phyloP scores from a whole-genome alignment of 495 filamentous ascomycete species.

The Talaromyces ruber region DNA sequence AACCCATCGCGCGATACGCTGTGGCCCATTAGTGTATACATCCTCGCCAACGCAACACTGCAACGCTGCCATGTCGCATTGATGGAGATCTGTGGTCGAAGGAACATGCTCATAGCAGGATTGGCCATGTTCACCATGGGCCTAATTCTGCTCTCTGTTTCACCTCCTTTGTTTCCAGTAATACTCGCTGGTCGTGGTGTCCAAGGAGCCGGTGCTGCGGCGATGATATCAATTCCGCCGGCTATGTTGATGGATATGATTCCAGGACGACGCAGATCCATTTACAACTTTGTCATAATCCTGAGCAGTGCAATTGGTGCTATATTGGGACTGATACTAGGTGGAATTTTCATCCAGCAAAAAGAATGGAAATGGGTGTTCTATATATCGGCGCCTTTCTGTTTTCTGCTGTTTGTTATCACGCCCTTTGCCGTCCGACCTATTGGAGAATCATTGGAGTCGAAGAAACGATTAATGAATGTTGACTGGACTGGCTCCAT shows the following conservation, averaged over 20 bases:
- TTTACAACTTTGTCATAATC: slow-evolving; percentile 22
- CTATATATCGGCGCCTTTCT: slow-evolving; percentile 31
- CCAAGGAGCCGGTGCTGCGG: slow-evolving; percentile 28
- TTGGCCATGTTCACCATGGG: slow-evolving; percentile 21
- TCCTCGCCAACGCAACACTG: slow-evolving; percentile 35
- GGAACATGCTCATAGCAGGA: slow-evolving; percentile 25
- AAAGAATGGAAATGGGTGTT: slow-evolving; percentile 19
- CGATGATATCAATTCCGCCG: slow-evolving; percentile 16
- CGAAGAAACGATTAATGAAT: slow-evolving; percentile 14
- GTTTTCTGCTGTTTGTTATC: slow-evolving; percentile 17
- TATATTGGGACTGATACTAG: background rate
- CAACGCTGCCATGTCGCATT: slow-evolving; percentile 39
- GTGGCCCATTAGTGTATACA: slow-evolving; percentile 20
- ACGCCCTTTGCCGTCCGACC: slow-evolving; percentile 15
- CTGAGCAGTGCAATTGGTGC: slow-evolving; percentile 7
- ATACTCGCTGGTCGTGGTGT: slow-evolving; percentile 24
- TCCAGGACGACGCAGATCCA: slow-evolving; percentile 21
- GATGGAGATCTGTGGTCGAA: slow-evolving; percentile 39
- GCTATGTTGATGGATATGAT: slow-evolving; percentile 29
- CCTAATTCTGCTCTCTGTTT: slow-evolving; percentile 13
- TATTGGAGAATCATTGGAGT: slow-evolving; percentile 10
- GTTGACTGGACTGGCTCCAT: slow-evolving; percentile 32
- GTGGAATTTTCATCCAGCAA: background rate
- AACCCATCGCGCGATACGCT: background rate
- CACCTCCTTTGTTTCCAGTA: slow-evolving; percentile 6